Conservation (phyloP, 2,329 filamentous ascomycete species). For the Pseudopyrenochaeta lycopersici region DNA sequence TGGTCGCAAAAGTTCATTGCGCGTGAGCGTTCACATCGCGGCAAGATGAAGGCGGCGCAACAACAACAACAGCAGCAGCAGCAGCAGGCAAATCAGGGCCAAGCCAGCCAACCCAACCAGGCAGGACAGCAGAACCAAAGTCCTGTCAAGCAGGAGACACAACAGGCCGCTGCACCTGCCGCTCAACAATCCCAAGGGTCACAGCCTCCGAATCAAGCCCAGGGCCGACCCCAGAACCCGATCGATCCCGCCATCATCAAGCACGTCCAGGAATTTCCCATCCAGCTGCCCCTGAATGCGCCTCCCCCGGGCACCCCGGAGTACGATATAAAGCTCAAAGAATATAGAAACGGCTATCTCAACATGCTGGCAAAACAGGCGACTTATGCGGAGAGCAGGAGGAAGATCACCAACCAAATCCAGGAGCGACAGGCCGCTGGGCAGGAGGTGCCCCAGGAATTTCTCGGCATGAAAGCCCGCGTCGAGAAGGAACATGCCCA, state of each 20-base stretch:
- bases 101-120: slow-evolving; percentile 33
- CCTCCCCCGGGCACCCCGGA: slow-evolving; percentile 45
- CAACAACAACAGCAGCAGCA: slow-evolving; percentile 31
- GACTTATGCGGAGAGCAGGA: slow-evolving; percentile 33
- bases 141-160: slow-evolving; percentile 30
- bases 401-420: slow-evolving; percentile 37
- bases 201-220: slow-evolving; percentile 17
- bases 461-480: slow-evolving; percentile 34
- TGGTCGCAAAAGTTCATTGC: slow-evolving; percentile 63
- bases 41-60: slow-evolving; percentile 46
- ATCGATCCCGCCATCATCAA: slow-evolving; percentile 47
- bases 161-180: slow-evolving; percentile 6
- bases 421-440: slow-evolving; percentile 41
- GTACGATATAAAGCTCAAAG: slow-evolving; percentile 46
- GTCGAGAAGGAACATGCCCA: slow-evolving; percentile 40
- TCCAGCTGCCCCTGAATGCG: slow-evolving; percentile 38
- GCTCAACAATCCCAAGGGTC: slow-evolving; percentile 20
- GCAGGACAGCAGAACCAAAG: slow-evolving; percentile 43
- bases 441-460: slow-evolving; percentile 44
- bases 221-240: slow-evolving; percentile 12
- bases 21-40: slow-evolving; percentile 52
- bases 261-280: slow-evolving; percentile 48
- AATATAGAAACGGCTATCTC: slow-evolving; percentile 46
- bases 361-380: slow-evolving; percentile 46
- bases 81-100: slow-evolving; percentile 27